phyloP scores from a whole-genome alignment of 2,329 filamentous ascomycete genomes.

The Aureobasidium sp. region DNA sequence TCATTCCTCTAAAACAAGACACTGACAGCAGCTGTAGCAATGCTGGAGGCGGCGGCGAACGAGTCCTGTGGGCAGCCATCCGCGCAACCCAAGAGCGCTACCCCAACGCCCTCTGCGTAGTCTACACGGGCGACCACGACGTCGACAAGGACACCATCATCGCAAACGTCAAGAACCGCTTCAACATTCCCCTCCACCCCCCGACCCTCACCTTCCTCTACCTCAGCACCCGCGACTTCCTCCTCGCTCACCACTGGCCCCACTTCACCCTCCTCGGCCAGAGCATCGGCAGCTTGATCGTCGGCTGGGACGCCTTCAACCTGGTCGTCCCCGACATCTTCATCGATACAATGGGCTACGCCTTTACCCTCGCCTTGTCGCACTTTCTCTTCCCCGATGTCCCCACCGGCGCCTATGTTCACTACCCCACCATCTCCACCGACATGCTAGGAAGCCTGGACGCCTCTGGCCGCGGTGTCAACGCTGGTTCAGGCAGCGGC shows the following conservation, averaged over 20 bases:
- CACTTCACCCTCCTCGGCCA: constrained; percentile 92
- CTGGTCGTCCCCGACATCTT: constrained; percentile 88
- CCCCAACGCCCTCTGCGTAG: constrained; percentile 79
- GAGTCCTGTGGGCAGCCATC: constrained; percentile 93
- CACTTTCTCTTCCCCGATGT: constrained; percentile 72
- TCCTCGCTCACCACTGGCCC: constrained; percentile 80
- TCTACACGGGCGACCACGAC: constrained; percentile 94
- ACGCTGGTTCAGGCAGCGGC: constrained; percentile 73
- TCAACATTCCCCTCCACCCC: constrained; percentile 83
- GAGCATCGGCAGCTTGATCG: constrained; percentile 74
- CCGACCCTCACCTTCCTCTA: constrained; percentile 84
- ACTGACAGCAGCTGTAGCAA: constrained; percentile 51
- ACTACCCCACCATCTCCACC: constrained; percentile 96
- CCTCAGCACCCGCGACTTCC: constrained; percentile 76
- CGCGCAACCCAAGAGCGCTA: constrained; percentile 81
- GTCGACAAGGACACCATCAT: constrained; percentile 74
- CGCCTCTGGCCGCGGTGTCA: constrained; percentile 57
- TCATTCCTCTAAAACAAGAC: not conserved
- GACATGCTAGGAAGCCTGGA: constrained; percentile 88
- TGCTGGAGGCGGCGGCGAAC: constrained; percentile 88
- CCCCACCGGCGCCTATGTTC: constrained; percentile 86
- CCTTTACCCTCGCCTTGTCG: constrained; percentile 74
- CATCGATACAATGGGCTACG: constrained; percentile 96
- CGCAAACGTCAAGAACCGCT: constrained; percentile 55
- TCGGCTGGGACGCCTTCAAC: constrained; percentile 90